Conservation (phyloP, 2,329 filamentous ascomycete genomes). For the Diaporthe sp. region DNA sequence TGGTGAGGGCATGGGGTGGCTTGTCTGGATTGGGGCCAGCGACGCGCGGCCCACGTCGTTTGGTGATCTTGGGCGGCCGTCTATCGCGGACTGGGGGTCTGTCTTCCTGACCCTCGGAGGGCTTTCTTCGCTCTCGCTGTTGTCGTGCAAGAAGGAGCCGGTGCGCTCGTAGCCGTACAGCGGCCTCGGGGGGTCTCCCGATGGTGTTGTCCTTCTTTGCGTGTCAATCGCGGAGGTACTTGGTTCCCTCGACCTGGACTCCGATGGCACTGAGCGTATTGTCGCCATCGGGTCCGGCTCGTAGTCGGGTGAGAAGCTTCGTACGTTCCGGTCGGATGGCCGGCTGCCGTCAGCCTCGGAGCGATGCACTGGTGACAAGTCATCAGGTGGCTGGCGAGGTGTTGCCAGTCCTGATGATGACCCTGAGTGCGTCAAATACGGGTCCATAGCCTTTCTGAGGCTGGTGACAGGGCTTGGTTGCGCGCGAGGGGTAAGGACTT, state of each 20-base stretch:
- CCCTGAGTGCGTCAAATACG: conserved; percentile 70
- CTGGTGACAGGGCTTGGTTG: conserved; percentile 80
- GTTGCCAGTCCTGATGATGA: conserved; percentile 33
- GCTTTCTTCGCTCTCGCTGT: conserved; percentile 64
- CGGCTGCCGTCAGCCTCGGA: conserved; percentile 35
- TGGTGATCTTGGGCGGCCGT: conserved; percentile 4
- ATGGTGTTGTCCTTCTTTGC: conserved; percentile 51
- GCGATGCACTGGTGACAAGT: conserved; percentile 38
- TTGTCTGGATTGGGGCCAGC: conserved; percentile 35
- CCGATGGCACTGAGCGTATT: conserved; percentile 74
- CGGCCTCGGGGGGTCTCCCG: conserved; percentile 50
- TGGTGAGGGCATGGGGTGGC: conserved; percentile 25
- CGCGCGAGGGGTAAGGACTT: conserved; percentile 49
- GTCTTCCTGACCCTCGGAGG: conserved; percentile 43
- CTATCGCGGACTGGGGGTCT: background rate
- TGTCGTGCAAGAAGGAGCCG: conserved; percentile 66
- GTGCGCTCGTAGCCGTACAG: conserved; percentile 52
- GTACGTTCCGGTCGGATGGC: conserved; percentile 54
- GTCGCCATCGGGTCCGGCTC: conserved; percentile 79
- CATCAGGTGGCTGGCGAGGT: conserved; percentile 39
- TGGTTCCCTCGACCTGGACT: conserved; percentile 50
- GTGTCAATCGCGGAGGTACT: conserved; percentile 42
- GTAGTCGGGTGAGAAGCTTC: conserved; percentile 82
- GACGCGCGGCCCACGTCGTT: conserved; percentile 13
- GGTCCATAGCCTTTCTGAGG: conserved; percentile 88